Percentiles rank a stretch among this genome's conserved stretches.
phyloP scores from a whole-genome alignment of 1,284 basidiomycete genomes.

The Macrocystidia cucumis region DNA sequence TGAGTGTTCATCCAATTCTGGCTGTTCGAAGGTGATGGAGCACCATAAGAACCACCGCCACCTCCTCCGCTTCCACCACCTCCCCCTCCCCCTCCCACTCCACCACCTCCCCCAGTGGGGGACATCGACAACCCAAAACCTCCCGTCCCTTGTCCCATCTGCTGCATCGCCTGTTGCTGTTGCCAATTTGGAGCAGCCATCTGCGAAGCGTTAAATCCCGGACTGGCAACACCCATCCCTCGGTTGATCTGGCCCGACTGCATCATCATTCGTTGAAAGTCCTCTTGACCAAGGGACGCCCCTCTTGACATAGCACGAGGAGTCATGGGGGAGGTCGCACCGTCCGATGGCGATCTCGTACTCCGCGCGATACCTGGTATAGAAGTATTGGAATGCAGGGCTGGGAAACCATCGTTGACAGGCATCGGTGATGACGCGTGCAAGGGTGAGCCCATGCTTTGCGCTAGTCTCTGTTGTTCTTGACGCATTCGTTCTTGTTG shows the following conservation, averaged over 20 bases:
- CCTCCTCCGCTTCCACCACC: constrained; percentile 2
- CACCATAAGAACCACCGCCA: constrained; percentile 5
- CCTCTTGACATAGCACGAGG: constrained; percentile 30
- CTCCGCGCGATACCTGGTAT: constrained; percentile 69
- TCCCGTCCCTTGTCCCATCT: constrained; percentile 20
- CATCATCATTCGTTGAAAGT: constrained; percentile 43
- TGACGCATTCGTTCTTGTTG: constrained; percentile 18
- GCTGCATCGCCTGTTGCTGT: constrained; percentile 23
- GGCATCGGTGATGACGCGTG: constrained; percentile 18
- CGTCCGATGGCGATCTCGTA: constrained; percentile 61
- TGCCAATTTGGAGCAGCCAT: constrained; percentile 1
- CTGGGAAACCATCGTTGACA: constrained; percentile 28
- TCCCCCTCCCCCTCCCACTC: constrained; percentile 7
- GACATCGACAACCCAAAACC: constrained; percentile 40
- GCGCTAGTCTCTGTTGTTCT: constrained; percentile 30
- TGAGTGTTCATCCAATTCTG: constrained; percentile 16
- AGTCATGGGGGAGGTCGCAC: constrained; percentile 50
- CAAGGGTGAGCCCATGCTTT: constrained; percentile 27
- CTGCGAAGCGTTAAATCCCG: constrained; percentile 1
- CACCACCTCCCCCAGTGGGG: constrained; percentile 27
- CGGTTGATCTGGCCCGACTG: constrained; percentile 30
- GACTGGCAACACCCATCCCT: not conserved
- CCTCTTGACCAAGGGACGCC: constrained; percentile 33
- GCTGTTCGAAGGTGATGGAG: constrained; percentile 26
- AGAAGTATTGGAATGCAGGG: constrained; percentile 44